Evolutionary conservation across 202 grass and related monocot genomes (phyloP).

Genomic region (Setaria italica): DNA sequence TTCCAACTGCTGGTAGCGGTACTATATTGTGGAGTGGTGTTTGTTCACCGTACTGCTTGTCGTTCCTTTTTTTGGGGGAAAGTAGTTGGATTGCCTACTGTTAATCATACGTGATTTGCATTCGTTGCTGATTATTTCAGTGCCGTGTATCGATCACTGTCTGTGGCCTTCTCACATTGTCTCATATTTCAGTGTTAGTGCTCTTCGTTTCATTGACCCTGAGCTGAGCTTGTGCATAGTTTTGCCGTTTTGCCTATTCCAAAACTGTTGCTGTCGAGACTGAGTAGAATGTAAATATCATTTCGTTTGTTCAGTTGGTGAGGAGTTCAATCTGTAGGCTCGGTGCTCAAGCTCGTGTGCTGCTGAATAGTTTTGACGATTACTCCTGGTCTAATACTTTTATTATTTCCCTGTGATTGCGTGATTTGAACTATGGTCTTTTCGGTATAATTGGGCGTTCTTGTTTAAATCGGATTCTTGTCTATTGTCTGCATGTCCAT

Average conservation of each 20-base stretch:
- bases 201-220: neutral
- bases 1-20: neutral
- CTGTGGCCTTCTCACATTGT: neutral
- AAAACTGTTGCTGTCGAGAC: neutral
- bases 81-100: constrained; percentile 4
- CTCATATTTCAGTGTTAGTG: neutral
- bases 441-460: neutral
- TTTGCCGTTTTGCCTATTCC: constrained; percentile 11
- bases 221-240: neutral
- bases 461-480: neutral
- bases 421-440: neutral
- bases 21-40: neutral
- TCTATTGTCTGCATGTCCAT: neutral
- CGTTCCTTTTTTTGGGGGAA: neutral
- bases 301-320: constrained; percentile 4
- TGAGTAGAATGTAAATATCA: neutral
- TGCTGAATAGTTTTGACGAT: neutral
- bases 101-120: neutral
- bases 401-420: neutral
- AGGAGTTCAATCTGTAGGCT: neutral
- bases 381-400: neutral
- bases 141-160: neutral
- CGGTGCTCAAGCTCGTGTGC: neutral
- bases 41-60: neutral
- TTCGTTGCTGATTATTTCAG: neutral